Conservation (phyloP, 2,329 filamentous ascomycete species). For the Pyricularia pennisetigena region DNA sequence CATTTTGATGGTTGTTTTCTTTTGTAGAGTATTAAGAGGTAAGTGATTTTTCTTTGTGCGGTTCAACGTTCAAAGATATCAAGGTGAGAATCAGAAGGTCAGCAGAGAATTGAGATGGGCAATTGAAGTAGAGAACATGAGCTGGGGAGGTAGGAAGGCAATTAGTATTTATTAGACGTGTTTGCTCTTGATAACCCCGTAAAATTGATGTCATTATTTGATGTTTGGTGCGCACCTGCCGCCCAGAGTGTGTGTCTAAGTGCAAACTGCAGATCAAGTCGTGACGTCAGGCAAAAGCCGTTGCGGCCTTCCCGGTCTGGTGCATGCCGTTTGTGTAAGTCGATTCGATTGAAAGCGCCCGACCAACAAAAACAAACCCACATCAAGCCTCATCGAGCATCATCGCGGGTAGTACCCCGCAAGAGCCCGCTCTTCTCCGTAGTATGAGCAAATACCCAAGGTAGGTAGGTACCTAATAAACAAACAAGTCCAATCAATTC, state of each 20-base stretch:
- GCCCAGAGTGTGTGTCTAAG: background rate
- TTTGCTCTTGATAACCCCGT: background rate
- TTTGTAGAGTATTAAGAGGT: background rate
- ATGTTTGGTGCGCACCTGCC: background rate
- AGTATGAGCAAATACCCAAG: no score
- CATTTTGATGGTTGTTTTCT: conserved; percentile 3
- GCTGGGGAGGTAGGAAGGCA: background rate
- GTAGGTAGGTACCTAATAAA: background rate
- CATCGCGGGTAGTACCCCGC: background rate
- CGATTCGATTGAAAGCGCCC: background rate
- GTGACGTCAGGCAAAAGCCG: background rate
- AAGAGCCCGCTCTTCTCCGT: background rate
- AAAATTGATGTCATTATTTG: background rate
- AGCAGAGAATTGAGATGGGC: no score
- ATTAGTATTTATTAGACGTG: background rate
- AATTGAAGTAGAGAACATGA: no score
- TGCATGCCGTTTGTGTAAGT: background rate
- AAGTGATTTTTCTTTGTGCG: background rate
- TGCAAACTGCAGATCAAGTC: background rate
- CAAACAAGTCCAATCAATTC: background rate
- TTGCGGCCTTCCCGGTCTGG: background rate
- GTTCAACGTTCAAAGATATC: background rate
- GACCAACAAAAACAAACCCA: background rate
- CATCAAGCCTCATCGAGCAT: background rate
- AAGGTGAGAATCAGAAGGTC: background rate